These are phyloP conservation scores for Ilyonectria destructans DNA, from an alignment of 2,329 filamentous ascomycete genomes.

Conservation along the genomic window DNA sequence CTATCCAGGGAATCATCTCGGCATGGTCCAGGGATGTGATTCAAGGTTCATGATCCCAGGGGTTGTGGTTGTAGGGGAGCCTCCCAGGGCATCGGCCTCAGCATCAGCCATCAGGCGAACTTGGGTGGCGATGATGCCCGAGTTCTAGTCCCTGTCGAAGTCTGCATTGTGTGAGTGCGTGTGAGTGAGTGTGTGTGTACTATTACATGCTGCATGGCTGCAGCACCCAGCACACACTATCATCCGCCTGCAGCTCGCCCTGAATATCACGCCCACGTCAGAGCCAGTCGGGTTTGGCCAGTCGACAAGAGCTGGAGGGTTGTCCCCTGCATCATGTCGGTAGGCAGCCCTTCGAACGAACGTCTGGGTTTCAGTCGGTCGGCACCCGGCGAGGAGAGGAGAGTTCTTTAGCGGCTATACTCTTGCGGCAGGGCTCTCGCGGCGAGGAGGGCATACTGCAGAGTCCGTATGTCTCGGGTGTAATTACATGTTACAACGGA, in stretches of 20 bases:
- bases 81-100: not conserved
- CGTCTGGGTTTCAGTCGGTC: slow-evolving; percentile 30
- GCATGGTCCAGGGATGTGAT: not conserved
- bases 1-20: slow-evolving; percentile 1
- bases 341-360: slow-evolving; percentile 3
- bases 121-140: not conserved
- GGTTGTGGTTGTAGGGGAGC: not conserved
- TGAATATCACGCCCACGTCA: slow-evolving; percentile 6
- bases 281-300: not conserved
- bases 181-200: not conserved
- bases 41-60: not conserved
- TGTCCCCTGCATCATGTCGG: slow-evolving; percentile 27
- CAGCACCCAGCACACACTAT: not conserved
- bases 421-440: not conserved
- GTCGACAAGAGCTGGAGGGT: slow-evolving; percentile 19
- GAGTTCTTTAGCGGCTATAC: not conserved
- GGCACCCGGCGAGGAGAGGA: not conserved
- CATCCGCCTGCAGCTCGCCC: not conserved
- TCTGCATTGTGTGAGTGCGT: not conserved
- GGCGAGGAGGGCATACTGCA: not conserved
- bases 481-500: no score
- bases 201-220: not conserved
- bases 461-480: no score
- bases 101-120: not conserved
- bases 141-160: not conserved